Percentiles rank a stretch among this genome's conserved stretches.
These are phyloP conservation scores for Corymbia calophylla DNA, from an alignment of 441 rosid species.

Conservation along the genomic window DNA sequence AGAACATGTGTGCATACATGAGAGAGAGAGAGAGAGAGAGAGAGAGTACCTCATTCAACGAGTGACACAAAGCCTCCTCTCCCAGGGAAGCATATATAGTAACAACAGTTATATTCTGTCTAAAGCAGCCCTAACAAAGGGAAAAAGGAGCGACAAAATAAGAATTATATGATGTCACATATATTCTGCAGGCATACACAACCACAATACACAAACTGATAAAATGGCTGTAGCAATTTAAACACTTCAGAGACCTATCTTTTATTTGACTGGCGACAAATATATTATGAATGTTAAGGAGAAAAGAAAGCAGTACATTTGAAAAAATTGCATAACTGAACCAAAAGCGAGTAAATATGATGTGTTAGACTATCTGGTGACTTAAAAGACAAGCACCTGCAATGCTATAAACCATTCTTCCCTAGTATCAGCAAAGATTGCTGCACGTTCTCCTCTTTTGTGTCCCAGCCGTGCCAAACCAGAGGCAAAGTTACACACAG, in stretches of 20 bases:
- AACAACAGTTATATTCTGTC: conserved; percentile 80
- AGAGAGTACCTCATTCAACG: conserved; percentile 74
- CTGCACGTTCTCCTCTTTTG: conserved; percentile 66
- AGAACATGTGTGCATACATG: conserved; percentile 4
- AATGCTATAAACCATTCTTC: conserved; percentile 93
- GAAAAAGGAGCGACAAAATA: conserved; percentile 3
- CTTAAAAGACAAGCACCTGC: conserved; percentile 47
- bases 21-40: conserved; percentile 1
- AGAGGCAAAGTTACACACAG: conserved; percentile 71
- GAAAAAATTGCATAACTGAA: neutral
- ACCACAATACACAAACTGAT: neutral
- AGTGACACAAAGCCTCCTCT: conserved; percentile 90
- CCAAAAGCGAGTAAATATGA: neutral
- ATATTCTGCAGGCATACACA: neutral
- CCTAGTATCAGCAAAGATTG: conserved; percentile 93
- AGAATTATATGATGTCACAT: neutral
- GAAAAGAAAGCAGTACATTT: neutral
- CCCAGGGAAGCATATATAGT: conserved; percentile 93
- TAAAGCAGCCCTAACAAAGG: conserved; percentile 75
- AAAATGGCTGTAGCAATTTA: neutral
- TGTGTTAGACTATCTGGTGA: neutral
- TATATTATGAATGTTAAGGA: neutral
- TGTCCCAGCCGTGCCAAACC: conserved; percentile 79
- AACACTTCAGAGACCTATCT: neutral
- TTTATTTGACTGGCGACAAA: neutral